These are phyloP conservation scores for Eucalyptus lansdowneana DNA, from an alignment of 345 rosid species.

Conservation along the genomic window DNA sequence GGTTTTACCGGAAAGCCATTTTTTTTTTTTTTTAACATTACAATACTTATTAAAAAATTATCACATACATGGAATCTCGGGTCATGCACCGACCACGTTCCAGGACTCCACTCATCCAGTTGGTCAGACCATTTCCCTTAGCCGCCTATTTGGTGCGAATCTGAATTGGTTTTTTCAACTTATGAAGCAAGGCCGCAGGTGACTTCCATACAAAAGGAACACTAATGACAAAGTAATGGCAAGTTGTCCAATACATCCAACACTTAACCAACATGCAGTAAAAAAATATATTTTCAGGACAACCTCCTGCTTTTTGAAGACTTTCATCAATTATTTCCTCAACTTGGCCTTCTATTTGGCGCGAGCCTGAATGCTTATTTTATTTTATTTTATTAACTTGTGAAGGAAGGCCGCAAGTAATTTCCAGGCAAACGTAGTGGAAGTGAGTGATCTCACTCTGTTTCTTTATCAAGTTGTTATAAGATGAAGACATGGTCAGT, in stretches of 20 bases:
- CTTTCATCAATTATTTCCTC: background rate
- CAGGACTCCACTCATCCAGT: background rate
- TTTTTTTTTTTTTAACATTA: too few relatives aligned
- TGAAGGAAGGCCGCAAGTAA: background rate
- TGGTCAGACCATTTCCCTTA: background rate
- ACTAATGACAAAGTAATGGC: background rate
- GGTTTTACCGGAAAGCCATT: background rate
- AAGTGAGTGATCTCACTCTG: background rate
- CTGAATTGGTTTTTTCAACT: background rate
- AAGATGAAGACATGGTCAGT: background rate
- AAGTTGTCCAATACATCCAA: background rate
- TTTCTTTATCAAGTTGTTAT: background rate
- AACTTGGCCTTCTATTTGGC: background rate
- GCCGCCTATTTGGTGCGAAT: background rate
- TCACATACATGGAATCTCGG: background rate
- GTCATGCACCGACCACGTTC: background rate
- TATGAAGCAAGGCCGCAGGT: background rate
- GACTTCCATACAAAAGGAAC: background rate
- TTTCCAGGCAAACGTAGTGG: background rate
- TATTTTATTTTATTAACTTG: too few relatives aligned
- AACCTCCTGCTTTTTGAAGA: background rate
- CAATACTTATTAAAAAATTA: background rate
- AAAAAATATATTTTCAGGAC: background rate
- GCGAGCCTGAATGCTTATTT: background rate
- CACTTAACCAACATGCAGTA: background rate